phyloP scores from a whole-genome alignment of 2,329 filamentous ascomycete species.

The Colletotrichum spaethianum region DNA sequence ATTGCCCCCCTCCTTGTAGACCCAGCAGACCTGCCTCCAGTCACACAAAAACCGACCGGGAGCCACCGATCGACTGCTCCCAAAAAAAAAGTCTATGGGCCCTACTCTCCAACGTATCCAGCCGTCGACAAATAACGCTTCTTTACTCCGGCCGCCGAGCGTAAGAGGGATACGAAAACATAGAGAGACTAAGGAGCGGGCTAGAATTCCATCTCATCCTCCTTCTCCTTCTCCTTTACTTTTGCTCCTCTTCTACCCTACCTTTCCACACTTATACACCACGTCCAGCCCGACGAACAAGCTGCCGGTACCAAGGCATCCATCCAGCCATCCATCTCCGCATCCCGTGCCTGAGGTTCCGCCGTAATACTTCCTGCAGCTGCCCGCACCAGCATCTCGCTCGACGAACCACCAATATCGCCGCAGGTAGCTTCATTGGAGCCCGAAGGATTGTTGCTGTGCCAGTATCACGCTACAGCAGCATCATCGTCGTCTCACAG shows the following conservation, averaged over 20 bases:
- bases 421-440: conserved; percentile 65
- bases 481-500: conserved; percentile 63
- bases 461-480: conserved; percentile 66
- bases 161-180: conserved; percentile 15
- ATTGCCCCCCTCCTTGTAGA: conserved; percentile 55
- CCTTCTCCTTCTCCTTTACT: conserved; percentile 41
- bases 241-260: conserved; percentile 35
- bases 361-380: conserved; percentile 59
- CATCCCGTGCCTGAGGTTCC: conserved; percentile 50
- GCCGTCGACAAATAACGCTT: conserved; percentile 43
- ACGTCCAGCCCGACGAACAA: conserved; percentile 8
- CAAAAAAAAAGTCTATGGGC: conserved; percentile 47
- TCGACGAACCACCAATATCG: conserved; percentile 61
- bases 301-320: conserved; percentile 19
- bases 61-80: conserved; percentile 56
- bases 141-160: conserved; percentile 35
- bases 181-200: conserved; percentile 29
- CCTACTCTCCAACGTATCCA: conserved; percentile 46
- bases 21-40: conserved; percentile 46
- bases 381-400: conserved; percentile 57
- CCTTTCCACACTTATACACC: conserved; percentile 11
- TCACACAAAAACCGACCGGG: conserved; percentile 65
- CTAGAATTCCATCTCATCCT: conserved; percentile 36
- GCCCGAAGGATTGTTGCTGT: conserved; percentile 58
- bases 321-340: conserved; percentile 41